phyloP scores from a whole-genome alignment of 2,329 filamentous ascomycete genomes.

The Neofusicoccum umdonicola region DNA sequence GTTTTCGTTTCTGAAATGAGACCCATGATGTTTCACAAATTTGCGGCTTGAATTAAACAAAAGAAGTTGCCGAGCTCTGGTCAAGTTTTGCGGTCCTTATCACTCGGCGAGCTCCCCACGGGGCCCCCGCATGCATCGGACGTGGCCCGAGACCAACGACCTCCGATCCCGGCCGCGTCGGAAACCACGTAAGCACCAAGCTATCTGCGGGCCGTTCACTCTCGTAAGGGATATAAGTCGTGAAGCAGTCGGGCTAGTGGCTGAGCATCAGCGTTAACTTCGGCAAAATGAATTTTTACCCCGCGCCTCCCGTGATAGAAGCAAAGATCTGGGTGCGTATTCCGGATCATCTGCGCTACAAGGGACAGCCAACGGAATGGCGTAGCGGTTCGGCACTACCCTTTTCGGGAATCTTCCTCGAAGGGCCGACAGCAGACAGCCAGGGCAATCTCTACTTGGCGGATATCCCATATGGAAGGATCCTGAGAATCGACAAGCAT shows the following conservation, averaged over 20 bases:
- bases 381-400: constrained; percentile 35
- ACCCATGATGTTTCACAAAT: not conserved
- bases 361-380: constrained; percentile 36
- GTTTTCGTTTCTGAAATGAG: not conserved
- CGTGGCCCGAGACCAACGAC: not conserved
- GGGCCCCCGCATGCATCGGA: not conserved
- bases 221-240: not conserved
- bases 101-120: not conserved
- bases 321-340: constrained; percentile 39
- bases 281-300: constrained; percentile 37
- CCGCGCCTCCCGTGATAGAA: constrained; percentile 31
- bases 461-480: constrained; percentile 42
- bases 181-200: too few species aligned
- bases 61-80: not conserved
- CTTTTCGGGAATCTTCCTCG: constrained; percentile 42
- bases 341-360: constrained; percentile 32
- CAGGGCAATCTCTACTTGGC: constrained; percentile 39
- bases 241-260: not conserved
- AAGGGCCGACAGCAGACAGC: constrained; percentile 36
- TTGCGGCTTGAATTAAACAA: not conserved
- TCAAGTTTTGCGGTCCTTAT: not conserved
- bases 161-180: not conserved
- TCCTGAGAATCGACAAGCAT: constrained; percentile 33
- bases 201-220: too few species aligned
- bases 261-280: too few species aligned